Evolutionary conservation across 2,329 filamentous ascomycete species (phyloP).

Genomic region (Achaetomium macrosporum): DNA sequence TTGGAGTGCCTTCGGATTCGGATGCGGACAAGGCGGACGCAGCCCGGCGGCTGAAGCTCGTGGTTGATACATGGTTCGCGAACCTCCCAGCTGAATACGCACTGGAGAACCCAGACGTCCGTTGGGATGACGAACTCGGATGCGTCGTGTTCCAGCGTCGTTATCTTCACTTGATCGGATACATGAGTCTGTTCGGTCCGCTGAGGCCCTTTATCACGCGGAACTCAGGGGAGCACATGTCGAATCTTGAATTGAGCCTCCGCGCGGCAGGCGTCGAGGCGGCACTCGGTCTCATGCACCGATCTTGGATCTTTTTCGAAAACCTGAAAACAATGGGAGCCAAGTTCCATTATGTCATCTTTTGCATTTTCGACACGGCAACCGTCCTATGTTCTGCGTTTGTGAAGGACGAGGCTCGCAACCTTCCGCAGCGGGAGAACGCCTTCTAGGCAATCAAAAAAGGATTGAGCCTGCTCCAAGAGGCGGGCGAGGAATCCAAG

Average conservation of each 20-base stretch:
- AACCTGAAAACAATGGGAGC: constrained; percentile 22
- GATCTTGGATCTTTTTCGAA: constrained; percentile 26
- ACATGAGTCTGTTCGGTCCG: constrained; percentile 23
- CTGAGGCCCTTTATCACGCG: constrained; percentile 25
- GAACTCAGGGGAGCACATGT: constrained; percentile 20
- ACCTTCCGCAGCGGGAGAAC: constrained; percentile 24
- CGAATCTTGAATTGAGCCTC: constrained; percentile 20
- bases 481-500: constrained; percentile 18
- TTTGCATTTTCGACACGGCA: constrained; percentile 30
- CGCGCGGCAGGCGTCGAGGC: constrained; percentile 24
- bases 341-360: constrained; percentile 29
- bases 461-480: constrained; percentile 22
- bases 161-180: constrained; percentile 28
- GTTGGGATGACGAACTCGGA: constrained; percentile 26
- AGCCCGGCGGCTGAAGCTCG: constrained; percentile 22
- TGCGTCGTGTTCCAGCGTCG: constrained; percentile 28
- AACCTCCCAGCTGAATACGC: constrained; percentile 26
- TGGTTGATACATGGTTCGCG: constrained; percentile 33
- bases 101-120: constrained; percentile 22
- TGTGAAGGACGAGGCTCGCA: constrained; percentile 24
- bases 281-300: constrained; percentile 22
- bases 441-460: constrained; percentile 23
- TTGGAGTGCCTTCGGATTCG: constrained; percentile 1
- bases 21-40: constrained; percentile 8
- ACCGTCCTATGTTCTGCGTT: constrained; percentile 28